These are phyloP conservation scores for Cladochytrium replicatum DNA, from an alignment of 192 early-diverging fungal genomes.

Conservation along the genomic window DNA sequence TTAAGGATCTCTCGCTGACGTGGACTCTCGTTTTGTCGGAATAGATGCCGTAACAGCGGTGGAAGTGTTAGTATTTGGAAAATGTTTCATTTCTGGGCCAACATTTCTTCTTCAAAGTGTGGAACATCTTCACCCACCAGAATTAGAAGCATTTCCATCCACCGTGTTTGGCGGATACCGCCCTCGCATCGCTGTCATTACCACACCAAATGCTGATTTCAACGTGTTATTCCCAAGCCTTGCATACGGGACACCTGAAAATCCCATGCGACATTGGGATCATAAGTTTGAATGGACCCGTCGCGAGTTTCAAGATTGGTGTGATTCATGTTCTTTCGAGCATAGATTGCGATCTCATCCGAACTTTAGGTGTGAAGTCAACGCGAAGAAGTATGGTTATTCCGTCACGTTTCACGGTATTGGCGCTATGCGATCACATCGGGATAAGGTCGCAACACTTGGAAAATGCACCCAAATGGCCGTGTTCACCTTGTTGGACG, in stretches of 20 bases:
- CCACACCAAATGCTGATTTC: slow-evolving; percentile 77
- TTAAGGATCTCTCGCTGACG: slow-evolving; percentile 38
- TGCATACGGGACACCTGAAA: slow-evolving; percentile 53
- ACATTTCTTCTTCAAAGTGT: slow-evolving; percentile 31
- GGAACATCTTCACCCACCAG: slow-evolving; percentile 62
- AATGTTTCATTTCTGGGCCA: neutral
- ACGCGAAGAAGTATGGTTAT: slow-evolving; percentile 57
- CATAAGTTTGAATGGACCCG: slow-evolving; percentile 98
- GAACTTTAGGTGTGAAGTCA: slow-evolving; percentile 32
- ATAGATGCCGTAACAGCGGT: slow-evolving; percentile 67
- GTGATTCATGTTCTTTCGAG: slow-evolving; percentile 3
- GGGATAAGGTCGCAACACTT: slow-evolving; percentile 30
- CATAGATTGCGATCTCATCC: too few species aligned
- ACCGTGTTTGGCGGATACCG: slow-evolving; percentile 56
- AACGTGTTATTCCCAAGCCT: slow-evolving; percentile 77
- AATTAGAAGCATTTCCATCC: slow-evolving; percentile 46
- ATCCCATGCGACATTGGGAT: slow-evolving; percentile 66
- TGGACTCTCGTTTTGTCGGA: slow-evolving; percentile 39
- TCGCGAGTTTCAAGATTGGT: slow-evolving; percentile 71
- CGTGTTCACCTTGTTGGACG: slow-evolving; percentile 32
- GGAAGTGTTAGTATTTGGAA: slow-evolving; percentile 47
- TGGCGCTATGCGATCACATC: slow-evolving; percentile 29
- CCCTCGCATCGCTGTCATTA: slow-evolving; percentile 40
- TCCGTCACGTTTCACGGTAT: slow-evolving; percentile 51
- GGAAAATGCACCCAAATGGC: slow-evolving; percentile 72